A percentile compares a stretch with the other conserved stretches of the same genome.
Evolutionary conservation across 139 green algal genomes (phyloP).

Genomic region (Pleodorina starrii): DNA sequence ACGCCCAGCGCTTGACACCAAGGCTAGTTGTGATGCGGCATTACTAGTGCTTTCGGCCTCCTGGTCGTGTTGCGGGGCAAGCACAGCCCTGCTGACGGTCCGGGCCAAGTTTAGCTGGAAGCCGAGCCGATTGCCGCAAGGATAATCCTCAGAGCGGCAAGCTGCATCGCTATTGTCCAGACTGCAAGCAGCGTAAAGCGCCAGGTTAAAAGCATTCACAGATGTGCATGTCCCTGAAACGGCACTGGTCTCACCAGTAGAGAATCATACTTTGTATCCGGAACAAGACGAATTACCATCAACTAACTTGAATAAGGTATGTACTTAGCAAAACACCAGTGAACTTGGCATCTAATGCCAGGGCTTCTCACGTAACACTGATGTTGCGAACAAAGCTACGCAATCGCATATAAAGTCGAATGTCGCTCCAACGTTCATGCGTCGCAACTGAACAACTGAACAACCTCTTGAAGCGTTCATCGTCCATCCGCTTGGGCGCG

Average conservation of each 20-base stretch:
- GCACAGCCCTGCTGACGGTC: neutral
- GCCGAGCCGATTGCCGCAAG: neutral
- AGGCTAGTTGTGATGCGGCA: neutral
- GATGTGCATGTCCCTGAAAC: neutral
- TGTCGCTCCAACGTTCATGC: no score
- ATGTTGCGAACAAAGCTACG: no score
- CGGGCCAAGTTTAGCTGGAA: neutral
- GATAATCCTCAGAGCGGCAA: constrained; percentile 23
- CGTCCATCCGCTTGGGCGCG: no score
- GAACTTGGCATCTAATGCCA: no score
- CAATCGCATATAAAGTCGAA: no score
- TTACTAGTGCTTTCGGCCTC: neutral
- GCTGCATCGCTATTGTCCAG: constrained; percentile 29
- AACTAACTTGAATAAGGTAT: neutral
- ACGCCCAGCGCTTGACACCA: neutral
- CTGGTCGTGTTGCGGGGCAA: neutral
- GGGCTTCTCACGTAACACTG: no score
- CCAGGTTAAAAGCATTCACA: neutral
- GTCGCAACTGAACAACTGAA: no score
- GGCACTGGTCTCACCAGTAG: constrained; percentile 8
- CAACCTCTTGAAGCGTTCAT: no score
- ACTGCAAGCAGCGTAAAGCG: neutral
- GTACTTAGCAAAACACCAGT: no score
- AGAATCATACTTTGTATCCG: neutral
- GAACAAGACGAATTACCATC: neutral